These are phyloP conservation scores for Earliella scabrosa DNA, from an alignment of 1,284 basidiomycete species.

Conservation along the genomic window DNA sequence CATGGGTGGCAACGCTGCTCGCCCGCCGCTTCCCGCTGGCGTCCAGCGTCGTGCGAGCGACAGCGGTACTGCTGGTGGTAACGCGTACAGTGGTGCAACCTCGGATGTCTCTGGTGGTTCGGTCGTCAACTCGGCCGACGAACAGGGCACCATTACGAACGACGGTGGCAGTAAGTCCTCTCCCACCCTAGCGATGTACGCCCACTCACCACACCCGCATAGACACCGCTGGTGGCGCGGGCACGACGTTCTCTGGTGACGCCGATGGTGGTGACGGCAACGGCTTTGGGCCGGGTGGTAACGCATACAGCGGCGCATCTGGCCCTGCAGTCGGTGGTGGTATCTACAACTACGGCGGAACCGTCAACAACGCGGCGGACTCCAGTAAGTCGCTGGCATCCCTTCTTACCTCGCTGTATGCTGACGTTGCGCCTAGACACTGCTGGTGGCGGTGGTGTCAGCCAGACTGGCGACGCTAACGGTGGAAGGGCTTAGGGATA, in stretches of 20 bases:
- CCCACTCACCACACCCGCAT: background rate
- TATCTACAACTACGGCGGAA: conserved; percentile 28
- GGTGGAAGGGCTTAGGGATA: conserved; percentile 26
- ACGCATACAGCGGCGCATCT: conserved; percentile 33
- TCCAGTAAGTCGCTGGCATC: conserved; percentile 19
- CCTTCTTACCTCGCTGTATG: background rate
- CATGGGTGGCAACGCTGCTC: conserved; percentile 28
- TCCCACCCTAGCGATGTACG: no score
- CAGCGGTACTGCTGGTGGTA: conserved; percentile 28
- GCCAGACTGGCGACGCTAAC: conserved; percentile 27
- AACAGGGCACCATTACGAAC: conserved; percentile 16
- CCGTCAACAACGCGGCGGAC: conserved; percentile 23
- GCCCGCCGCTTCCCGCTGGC: conserved; percentile 1
- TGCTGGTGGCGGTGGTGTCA: conserved; percentile 25
- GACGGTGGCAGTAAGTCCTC: conserved; percentile 16
- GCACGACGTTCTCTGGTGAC: conserved; percentile 28
- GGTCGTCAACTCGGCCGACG: conserved; percentile 23
- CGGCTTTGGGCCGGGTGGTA: conserved; percentile 35
- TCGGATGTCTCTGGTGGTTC: conserved; percentile 27
- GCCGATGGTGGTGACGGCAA: conserved; percentile 32
- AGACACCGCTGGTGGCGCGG: conserved; percentile 30
- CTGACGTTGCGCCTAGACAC: conserved; percentile 1
- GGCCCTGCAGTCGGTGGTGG: conserved; percentile 29
- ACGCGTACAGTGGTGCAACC: conserved; percentile 28
- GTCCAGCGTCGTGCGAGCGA: conserved; percentile 24